Base-by-base conservation (phyloP, 148 eudicot genomes). In the Selenicereus undatus region DNA sequence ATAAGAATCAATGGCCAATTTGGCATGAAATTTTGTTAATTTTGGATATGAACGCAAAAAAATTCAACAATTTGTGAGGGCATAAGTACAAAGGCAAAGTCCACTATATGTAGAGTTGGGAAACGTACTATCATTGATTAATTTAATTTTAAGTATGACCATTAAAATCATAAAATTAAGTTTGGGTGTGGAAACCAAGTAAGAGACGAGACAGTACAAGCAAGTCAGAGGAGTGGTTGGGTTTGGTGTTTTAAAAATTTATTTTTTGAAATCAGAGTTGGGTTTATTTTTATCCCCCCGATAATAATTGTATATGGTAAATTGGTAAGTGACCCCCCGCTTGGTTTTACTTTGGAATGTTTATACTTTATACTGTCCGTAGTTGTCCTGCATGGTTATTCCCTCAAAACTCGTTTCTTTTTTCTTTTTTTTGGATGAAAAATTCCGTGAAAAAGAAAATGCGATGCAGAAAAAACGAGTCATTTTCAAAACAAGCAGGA, bases 181-280 rank as follows among this genome's bases (percentile, higher is more conserved):
- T n/a, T 64, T 56, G n/a, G 21, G 68, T 29, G 68, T 64, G 68
- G 68, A 64, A 64, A n/a, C 29, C 68, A 64, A 64, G 68, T 64
- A 64, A 64, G 22, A 64, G 27, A 12, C 5, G 22, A 64, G 27
- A 12, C 5, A 26, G 68, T n/a, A 26, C 21, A 22, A 64, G 27
- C 6, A 10, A 60, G 66, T 60, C 66, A 60, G 66, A 60, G 66
- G 68, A 64, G 68, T 64, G 68, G 68, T 64, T 64, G 62, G 62
- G 62, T 56, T 56, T 18, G 6, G 16, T 56, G 16, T 56, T 17
- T 5, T 13, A 54, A 54, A 13, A 56, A 56, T 17, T 56, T 17
- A 56, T 3, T 48, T 48, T 48, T 48, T 48, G 13, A 48, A 48
- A 10, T 7, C 43, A 39, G 14, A 48, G 52, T 48, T 10, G 52